These are phyloP conservation scores for Sclerotinia glacialis DNA, from an alignment of 2,329 filamentous ascomycete species.

Conservation along the genomic window DNA sequence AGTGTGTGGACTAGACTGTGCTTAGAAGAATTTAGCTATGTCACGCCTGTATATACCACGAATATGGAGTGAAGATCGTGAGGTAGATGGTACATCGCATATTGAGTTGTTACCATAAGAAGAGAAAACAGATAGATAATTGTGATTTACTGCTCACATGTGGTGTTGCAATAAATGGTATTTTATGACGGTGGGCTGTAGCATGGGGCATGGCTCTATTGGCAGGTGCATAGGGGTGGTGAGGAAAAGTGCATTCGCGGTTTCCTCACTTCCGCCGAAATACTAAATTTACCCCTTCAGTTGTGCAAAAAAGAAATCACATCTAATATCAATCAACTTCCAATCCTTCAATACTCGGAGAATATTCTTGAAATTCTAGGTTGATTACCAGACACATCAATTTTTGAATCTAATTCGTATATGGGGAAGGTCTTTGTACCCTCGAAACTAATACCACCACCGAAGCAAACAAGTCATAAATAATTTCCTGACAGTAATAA, in stretches of 20 bases:
- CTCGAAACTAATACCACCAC: too few relatives aligned
- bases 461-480: fast-evolving
- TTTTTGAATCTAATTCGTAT: too few relatives aligned
- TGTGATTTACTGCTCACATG: not conserved
- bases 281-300: not conserved
- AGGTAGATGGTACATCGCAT: not conserved
- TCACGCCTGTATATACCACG: too few relatives aligned
- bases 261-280: not conserved
- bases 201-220: not conserved
- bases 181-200: not conserved
- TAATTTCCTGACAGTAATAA: too few relatives aligned
- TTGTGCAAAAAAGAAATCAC: not conserved
- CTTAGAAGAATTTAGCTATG: not conserved
- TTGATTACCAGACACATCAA: fast-evolving
- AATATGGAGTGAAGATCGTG: not conserved
- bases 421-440: too few relatives aligned
- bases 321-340: not conserved
- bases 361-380: not conserved
- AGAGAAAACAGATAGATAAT: too few relatives aligned
- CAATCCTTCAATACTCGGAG: not conserved
- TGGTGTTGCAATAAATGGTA: fast-evolving
- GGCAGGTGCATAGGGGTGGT: not conserved
- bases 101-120: not conserved
- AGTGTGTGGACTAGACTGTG: not conserved
- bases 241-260: not conserved